Evolutionary conservation across 2,329 filamentous ascomycete species (phyloP).

Genomic region (Penicillium sumatraense): DNA sequence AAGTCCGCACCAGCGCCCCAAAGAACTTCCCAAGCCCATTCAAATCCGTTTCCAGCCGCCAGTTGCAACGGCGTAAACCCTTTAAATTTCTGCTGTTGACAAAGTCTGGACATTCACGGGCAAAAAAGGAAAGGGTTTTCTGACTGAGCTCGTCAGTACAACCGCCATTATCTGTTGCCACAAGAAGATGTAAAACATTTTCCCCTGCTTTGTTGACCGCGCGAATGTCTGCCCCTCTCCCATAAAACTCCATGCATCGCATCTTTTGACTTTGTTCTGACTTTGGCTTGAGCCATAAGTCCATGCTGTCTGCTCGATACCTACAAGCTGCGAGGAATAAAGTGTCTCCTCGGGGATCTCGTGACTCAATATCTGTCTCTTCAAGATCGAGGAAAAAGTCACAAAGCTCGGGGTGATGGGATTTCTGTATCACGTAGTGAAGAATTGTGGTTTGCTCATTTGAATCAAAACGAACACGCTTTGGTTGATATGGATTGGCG

Average conservation of each 20-base stretch:
- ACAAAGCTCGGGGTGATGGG: background rate
- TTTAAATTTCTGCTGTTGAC: background rate
- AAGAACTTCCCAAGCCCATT: background rate
- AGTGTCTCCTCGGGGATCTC: background rate
- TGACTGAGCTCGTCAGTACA: background rate
- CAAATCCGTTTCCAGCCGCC: too few relatives aligned
- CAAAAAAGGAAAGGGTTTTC: background rate
- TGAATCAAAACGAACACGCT: background rate
- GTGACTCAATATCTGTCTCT: constrained; percentile 3
- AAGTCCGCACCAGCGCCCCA: background rate
- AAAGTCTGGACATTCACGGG: background rate
- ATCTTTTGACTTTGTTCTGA: background rate
- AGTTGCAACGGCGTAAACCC: background rate
- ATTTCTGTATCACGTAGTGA: background rate
- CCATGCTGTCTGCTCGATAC: background rate
- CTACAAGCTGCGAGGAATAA: constrained; percentile 6
- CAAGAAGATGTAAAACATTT: background rate
- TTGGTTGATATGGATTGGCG: constrained; percentile 4
- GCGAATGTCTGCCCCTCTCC: background rate
- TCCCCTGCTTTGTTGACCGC: background rate
- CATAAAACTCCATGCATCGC: background rate
- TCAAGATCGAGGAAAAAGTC: background rate
- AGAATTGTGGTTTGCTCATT: background rate
- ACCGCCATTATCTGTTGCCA: background rate
- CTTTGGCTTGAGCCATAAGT: background rate